Conservation (phyloP, 768 basidiomycete species). For the Leccinum truebloodii region DNA sequence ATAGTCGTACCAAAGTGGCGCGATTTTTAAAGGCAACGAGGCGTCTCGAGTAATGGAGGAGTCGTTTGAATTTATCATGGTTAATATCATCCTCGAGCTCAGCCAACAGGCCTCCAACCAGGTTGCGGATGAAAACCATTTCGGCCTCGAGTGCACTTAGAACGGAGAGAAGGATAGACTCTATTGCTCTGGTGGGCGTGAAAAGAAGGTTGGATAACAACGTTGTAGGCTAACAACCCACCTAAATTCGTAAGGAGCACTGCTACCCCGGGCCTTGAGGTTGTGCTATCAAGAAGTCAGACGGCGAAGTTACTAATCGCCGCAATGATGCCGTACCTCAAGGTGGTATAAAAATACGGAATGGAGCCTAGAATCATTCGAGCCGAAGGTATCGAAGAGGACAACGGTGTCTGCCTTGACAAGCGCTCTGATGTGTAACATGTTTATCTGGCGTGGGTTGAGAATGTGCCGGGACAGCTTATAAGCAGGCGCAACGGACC, state of each 20-base stretch:
- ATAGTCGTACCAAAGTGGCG: constrained; percentile 66
- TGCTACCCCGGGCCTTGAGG: constrained; percentile 66
- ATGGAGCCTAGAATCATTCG: constrained; percentile 80
- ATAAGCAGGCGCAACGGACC: constrained; percentile 44
- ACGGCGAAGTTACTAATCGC: constrained; percentile 9
- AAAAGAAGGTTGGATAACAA: constrained; percentile 10
- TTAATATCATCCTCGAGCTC: constrained; percentile 96
- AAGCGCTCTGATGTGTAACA: constrained; percentile 91
- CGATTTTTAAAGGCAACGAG: constrained; percentile 89
- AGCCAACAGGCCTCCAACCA: constrained; percentile 86
- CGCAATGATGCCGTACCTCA: constrained; percentile 51
- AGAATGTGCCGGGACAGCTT: constrained; percentile 11
- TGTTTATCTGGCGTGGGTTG: constrained; percentile 64
- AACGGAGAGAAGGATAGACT: constrained; percentile 90
- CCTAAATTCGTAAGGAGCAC: constrained; percentile 89
- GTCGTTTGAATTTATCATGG: constrained; percentile 87
- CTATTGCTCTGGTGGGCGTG: constrained; percentile 69
- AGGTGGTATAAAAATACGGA: constrained; percentile 87
- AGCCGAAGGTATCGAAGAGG: constrained; percentile 91
- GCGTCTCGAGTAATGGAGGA: constrained; percentile 90
- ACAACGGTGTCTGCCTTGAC: constrained; percentile 92
- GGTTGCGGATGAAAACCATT: constrained; percentile 90
- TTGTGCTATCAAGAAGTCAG: constrained; percentile 61
- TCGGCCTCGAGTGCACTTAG: constrained; percentile 93
- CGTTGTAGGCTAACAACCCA: constrained; percentile 34